These are phyloP conservation scores for Bacidia gigantensis DNA, from an alignment of 495 filamentous ascomycete genomes.

Conservation along the genomic window DNA sequence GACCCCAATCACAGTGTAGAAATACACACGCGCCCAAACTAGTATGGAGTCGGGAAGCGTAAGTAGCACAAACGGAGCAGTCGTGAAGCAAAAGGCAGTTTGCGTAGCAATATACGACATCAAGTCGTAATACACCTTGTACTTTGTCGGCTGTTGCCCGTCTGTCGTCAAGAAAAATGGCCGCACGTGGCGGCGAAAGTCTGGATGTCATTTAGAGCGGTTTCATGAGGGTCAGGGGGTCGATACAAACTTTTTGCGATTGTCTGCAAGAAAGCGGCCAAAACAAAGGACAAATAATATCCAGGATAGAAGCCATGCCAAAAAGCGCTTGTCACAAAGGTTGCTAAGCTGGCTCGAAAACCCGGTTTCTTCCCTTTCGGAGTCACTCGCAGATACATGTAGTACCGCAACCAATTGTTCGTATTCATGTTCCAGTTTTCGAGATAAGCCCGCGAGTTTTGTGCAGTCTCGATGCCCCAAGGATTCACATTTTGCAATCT, in stretches of 20 bases:
- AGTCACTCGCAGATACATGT: conserved; percentile 88
- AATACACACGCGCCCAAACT: conserved; percentile 80
- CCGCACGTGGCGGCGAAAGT: conserved; percentile 76
- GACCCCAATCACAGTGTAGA: conserved; percentile 65
- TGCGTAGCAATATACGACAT: conserved; percentile 71
- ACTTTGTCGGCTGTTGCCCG: conserved; percentile 45
- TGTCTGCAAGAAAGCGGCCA: conserved; percentile 82
- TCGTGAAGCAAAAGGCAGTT: conserved; percentile 65
- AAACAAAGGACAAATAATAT: conserved; percentile 82
- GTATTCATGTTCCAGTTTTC: conserved; percentile 98
- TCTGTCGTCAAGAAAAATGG: conserved; percentile 83
- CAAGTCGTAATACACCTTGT: conserved; percentile 80
- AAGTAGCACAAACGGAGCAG: conserved; percentile 72
- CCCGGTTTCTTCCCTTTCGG: conserved; percentile 93
- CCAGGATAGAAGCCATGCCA: conserved; percentile 98
- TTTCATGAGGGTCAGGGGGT: conserved; percentile 1
- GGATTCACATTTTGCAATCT: conserved; percentile 78
- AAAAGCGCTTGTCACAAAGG: conserved; percentile 83
- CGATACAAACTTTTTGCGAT: conserved; percentile 70
- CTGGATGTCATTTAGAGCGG: conserved; percentile 28
- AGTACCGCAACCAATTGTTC: conserved; percentile 92
- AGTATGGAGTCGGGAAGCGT: conserved; percentile 47
- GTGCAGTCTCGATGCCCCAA: conserved; percentile 67
- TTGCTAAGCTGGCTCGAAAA: conserved; percentile 87
- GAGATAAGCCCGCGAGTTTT: conserved; percentile 79